Evolutionary conservation across 257 asterid genomes (phyloP).

Genomic region (Solanum neorickii): DNA sequence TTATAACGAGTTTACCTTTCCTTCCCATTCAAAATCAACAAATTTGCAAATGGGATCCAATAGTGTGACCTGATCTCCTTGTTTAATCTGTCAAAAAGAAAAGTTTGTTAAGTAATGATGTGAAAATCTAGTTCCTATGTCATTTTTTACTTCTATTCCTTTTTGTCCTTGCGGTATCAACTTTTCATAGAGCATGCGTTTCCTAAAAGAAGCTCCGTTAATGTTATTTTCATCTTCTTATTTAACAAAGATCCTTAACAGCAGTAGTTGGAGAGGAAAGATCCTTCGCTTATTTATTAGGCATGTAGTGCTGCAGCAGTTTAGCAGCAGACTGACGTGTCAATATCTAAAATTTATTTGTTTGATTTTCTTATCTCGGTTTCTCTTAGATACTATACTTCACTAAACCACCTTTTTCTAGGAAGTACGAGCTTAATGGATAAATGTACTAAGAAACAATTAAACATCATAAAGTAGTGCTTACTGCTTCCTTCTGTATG

Average conservation of each 20-base stretch:
- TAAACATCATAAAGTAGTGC: neutral
- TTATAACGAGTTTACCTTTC: too few relatives aligned
- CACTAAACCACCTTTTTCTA: neutral
- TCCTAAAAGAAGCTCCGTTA: neutral
- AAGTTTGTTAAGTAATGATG: too few relatives aligned
- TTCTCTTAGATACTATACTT: neutral
- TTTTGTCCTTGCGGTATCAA: neutral
- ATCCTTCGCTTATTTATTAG: neutral
- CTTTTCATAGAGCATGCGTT: neutral
- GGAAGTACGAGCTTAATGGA: neutral
- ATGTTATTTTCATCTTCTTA: neutral
- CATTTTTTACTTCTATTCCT: neutral
- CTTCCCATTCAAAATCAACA: too few relatives aligned
- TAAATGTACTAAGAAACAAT: too few relatives aligned
- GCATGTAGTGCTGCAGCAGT: neutral
- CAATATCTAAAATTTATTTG: too few relatives aligned
- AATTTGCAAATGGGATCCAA: too few relatives aligned
- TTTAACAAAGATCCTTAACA: too few relatives aligned
- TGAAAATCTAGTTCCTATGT: neutral
- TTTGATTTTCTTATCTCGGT: too few relatives aligned
- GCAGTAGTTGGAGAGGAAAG: neutral
- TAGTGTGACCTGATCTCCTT: too few relatives aligned
- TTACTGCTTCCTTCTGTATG: slow-evolving; percentile 3
- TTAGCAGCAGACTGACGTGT: too few relatives aligned
- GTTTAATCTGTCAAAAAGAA: too few relatives aligned